phyloP scores from a whole-genome alignment of 106 monocot genomes.

The Amphibolis antarctica region DNA sequence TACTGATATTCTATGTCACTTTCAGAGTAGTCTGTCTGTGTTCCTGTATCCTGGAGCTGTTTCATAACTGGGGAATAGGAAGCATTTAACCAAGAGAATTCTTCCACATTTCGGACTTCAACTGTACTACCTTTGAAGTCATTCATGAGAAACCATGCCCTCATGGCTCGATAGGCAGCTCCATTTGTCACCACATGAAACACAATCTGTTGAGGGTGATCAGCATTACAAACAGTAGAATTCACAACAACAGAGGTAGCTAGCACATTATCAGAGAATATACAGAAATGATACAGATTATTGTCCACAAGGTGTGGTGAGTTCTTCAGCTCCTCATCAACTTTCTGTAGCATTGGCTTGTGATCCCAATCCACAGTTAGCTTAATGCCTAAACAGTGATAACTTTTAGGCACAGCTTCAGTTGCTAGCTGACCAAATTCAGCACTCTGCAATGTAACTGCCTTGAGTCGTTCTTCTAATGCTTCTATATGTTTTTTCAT shows the following conservation, averaged over 20 bases:
- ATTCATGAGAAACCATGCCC: constrained; percentile 33
- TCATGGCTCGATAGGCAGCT: constrained; percentile 34
- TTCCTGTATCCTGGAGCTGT: constrained; percentile 2
- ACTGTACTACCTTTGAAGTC: constrained; percentile 23
- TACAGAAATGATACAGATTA: constrained; percentile 48
- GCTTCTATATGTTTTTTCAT: constrained; percentile 40
- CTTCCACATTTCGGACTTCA: constrained; percentile 23
- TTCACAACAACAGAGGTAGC: constrained; percentile 45
- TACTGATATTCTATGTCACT: not conserved
- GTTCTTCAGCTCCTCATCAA: constrained; percentile 18
- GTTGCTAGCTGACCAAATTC: constrained; percentile 28
- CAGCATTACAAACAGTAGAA: constrained; percentile 41
- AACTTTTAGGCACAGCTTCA: constrained; percentile 33
- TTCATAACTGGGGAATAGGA: constrained; percentile 29
- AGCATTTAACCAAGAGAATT: constrained; percentile 31
- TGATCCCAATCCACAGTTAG: too few relatives aligned
- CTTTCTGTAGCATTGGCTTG: too few relatives aligned
- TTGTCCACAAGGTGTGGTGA: constrained; percentile 38
- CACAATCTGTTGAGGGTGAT: constrained; percentile 38
- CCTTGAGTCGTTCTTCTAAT: constrained; percentile 35
- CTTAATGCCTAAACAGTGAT: constrained; percentile 34
- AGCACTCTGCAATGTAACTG: constrained; percentile 36
- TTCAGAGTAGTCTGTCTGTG: not conserved
- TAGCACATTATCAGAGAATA: constrained; percentile 57
- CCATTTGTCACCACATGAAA: constrained; percentile 48